A percentile compares a stretch with the other conserved stretches of the same genome.
Conservation (phyloP, 139 green algal genomes). For the Chlamydomonas schloesseri region DNA sequence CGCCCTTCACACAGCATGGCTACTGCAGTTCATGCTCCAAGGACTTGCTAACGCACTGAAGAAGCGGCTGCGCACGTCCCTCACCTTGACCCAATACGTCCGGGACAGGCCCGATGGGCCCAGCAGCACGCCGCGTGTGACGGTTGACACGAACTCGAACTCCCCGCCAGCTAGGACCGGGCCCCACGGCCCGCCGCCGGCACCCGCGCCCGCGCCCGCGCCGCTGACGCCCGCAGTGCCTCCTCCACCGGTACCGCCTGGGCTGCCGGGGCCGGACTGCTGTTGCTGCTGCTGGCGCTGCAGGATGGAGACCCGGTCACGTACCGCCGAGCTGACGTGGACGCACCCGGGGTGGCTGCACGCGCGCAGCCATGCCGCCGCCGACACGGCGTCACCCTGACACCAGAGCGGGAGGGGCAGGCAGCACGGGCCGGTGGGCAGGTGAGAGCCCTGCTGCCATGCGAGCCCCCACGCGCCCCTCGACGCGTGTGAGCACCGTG, state of each 20-base stretch:
- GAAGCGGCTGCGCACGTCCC: not conserved
- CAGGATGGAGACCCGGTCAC: not conserved
- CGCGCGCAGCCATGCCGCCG: not conserved
- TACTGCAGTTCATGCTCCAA: not conserved
- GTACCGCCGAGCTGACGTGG: slow-evolving; percentile 38
- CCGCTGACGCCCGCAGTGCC: not conserved
- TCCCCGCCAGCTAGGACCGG: not conserved
- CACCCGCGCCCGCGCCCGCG: no score
- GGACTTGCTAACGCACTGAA: not conserved
- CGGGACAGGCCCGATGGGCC: not conserved
- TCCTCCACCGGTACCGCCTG: not conserved
- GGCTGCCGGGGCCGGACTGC: no score
- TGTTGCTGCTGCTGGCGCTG: no score
- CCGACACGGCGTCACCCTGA: slow-evolving; percentile 11
- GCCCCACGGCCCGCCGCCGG: no score
- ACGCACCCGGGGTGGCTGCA: slow-evolving; percentile 13
- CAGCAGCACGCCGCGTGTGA: not conserved
- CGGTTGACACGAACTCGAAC: slow-evolving; percentile 1
- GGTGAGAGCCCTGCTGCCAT: no score
- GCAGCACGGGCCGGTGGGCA: no score
- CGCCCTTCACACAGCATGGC: no score
- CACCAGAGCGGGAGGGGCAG: no score
- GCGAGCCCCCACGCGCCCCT: no score
- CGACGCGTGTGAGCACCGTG: no score
- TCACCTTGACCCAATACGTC: slow-evolving; percentile 25